Conservation (phyloP, 73 alveolate genomes). For the Paraurostyla sp. region DNA sequence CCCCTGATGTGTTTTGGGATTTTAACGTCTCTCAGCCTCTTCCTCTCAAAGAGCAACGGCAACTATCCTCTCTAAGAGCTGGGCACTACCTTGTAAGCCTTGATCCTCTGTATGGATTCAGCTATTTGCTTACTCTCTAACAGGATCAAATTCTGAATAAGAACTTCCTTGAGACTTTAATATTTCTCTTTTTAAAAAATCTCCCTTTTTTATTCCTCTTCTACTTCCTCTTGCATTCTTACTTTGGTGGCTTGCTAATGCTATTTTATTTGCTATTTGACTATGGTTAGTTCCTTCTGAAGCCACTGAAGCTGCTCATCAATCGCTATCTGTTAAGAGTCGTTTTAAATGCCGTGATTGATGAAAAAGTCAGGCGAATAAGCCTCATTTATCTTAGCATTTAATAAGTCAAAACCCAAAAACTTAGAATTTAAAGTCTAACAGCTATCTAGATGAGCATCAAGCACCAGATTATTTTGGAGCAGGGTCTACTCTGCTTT, state of each 20-base stretch:
- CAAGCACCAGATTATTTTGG: slow-evolving; percentile 9
- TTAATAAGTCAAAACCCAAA: slow-evolving; percentile 3
- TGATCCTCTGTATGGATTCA: slow-evolving; percentile 9
- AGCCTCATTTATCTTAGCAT: neutral
- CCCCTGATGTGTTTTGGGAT: neutral
- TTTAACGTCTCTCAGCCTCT: neutral
- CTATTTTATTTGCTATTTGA: neutral
- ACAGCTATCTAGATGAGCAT: slow-evolving; percentile 8
- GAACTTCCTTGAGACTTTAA: neutral
- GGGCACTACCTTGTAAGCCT: neutral
- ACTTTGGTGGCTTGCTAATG: neutral
- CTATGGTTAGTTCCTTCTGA: neutral
- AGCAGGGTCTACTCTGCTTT: slow-evolving; percentile 16
- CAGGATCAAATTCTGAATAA: neutral
- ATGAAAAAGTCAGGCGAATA: slow-evolving; percentile 10
- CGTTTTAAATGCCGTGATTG: neutral
- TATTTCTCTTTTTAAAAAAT: neutral
- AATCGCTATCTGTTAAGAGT: neutral
- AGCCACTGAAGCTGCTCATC: slow-evolving; percentile 20
- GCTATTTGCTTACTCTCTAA: slow-evolving; percentile 28
- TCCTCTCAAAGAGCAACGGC: neutral
- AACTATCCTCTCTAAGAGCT: neutral
- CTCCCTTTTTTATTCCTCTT: neutral
- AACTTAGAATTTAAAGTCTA: neutral
- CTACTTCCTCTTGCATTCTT: neutral